phyloP scores from a whole-genome alignment of 2,329 filamentous ascomycete genomes.

The Amesomyces nigricolor region DNA sequence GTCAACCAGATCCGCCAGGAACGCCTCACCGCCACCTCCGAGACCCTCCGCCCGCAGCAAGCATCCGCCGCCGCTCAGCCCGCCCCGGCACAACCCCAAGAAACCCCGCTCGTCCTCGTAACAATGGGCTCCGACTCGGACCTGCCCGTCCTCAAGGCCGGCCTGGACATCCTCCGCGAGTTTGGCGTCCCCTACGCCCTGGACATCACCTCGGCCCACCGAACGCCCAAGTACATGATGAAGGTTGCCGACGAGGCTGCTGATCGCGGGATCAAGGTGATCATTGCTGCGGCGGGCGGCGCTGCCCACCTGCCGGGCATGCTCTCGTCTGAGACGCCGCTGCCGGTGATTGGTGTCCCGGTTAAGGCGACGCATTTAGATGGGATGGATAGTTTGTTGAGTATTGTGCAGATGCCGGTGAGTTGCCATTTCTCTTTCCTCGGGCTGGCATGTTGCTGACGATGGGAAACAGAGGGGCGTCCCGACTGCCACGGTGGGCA shows the following conservation, averaged over 20 bases:
- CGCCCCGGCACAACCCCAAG: slow-evolving; percentile 5
- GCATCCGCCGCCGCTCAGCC: slow-evolving; percentile 22
- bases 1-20: slow-evolving; percentile 56
- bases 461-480: slow-evolving; percentile 46
- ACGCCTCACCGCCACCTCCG: slow-evolving; percentile 40
- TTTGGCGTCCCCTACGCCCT: slow-evolving; percentile 68
- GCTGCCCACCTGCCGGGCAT: slow-evolving; percentile 72
- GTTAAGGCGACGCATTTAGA: slow-evolving; percentile 69
- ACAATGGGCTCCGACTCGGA: slow-evolving; percentile 84
- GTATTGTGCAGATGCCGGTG: slow-evolving; percentile 73
- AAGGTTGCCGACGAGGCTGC: slow-evolving; percentile 59
- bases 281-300: slow-evolving; percentile 71
- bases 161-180: slow-evolving; percentile 59
- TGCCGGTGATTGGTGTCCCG: slow-evolving; percentile 73
- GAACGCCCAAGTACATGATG: slow-evolving; percentile 66
- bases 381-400: slow-evolving; percentile 64
- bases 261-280: slow-evolving; percentile 61
- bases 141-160: slow-evolving; percentile 60
- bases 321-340: slow-evolving; percentile 62
- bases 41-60: slow-evolving; percentile 34
- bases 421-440: slow-evolving; percentile 25
- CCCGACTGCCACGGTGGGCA: slow-evolving; percentile 69
- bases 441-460: slow-evolving; percentile 17
- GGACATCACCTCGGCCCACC: slow-evolving; percentile 74
- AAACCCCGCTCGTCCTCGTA: slow-evolving; percentile 60